Conservation (phyloP, 192 early-diverging fungal genomes). For the Entophlyctis luteolus region DNA sequence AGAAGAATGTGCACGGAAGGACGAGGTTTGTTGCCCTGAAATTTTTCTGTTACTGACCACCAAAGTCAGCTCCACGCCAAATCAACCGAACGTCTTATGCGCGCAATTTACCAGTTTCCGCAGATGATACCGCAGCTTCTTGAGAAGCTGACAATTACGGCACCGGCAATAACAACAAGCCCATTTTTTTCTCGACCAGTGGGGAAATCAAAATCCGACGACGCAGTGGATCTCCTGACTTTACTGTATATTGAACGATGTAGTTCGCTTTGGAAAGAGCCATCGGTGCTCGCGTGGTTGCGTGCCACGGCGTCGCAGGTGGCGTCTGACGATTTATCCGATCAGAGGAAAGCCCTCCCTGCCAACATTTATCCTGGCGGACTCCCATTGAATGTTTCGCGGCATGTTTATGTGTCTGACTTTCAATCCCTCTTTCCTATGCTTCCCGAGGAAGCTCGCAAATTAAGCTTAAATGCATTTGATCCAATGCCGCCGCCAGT, state of each 20-base stretch:
- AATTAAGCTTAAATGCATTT: conserved; percentile 50
- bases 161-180: conserved; percentile 48
- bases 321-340: background rate
- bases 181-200: conserved; percentile 52
- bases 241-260: conserved; percentile 71
- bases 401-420: conserved; percentile 51
- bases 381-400: conserved; percentile 36
- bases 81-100: conserved; percentile 56
- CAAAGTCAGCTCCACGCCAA: conserved; percentile 30
- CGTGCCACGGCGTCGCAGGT: conserved; percentile 17
- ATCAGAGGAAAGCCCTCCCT: background rate
- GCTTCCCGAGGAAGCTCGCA: conserved; percentile 49
- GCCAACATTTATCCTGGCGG: conserved; percentile 23
- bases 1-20: conserved; percentile 47
- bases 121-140: conserved; percentile 57
- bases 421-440: conserved; percentile 44
- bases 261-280: conserved; percentile 78
- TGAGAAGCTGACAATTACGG: conserved; percentile 62
- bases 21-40: conserved; percentile 5
- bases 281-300: conserved; percentile 58
- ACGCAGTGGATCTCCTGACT: conserved; percentile 41
- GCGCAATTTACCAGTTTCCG: conserved; percentile 74
- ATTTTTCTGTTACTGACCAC: background rate
- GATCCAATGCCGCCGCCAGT: conserved; percentile 64
- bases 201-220: conserved; percentile 10